Evolutionary conservation across 192 early-diverging fungal species (phyloP).

Genomic region (Entomortierella beljakovae): DNA sequence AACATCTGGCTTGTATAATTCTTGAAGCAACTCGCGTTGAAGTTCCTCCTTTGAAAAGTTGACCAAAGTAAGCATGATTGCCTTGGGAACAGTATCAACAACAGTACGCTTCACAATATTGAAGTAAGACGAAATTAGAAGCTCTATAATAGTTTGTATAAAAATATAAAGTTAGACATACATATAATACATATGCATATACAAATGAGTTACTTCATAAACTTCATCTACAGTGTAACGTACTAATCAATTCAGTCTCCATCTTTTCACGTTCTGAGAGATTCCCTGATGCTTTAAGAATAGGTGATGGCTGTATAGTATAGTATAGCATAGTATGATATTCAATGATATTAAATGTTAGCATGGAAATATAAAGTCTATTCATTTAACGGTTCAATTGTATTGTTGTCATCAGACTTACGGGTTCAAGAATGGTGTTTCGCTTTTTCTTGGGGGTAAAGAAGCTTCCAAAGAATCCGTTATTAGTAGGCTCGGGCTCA

Average conservation of each 20-base stretch:
- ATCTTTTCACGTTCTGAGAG: slow-evolving; percentile 97
- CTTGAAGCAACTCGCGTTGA: slow-evolving; percentile 94
- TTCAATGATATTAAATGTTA: too few species aligned
- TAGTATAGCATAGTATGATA: neutral
- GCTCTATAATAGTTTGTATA: slow-evolving; percentile 63
- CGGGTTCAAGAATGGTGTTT: slow-evolving; percentile 75
- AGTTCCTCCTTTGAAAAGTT: slow-evolving; percentile 90
- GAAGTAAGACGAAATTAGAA: slow-evolving; percentile 97
- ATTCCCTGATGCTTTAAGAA: slow-evolving; percentile 95
- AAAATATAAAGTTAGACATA: neutral
- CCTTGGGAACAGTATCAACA: slow-evolving; percentile 97
- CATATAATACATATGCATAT: neutral
- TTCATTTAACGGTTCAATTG: too few species aligned
- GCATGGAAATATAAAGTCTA: too few species aligned
- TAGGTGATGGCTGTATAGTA: slow-evolving; percentile 75
- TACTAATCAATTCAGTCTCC: slow-evolving; percentile 99
- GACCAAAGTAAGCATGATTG: slow-evolving; percentile 98
- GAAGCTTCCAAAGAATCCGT: slow-evolving; percentile 98
- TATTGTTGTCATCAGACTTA: slow-evolving; percentile 26
- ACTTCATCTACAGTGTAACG: slow-evolving; percentile 34
- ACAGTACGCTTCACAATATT: slow-evolving; percentile 99
- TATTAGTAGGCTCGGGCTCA: slow-evolving; percentile 57
- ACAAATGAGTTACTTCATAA: neutral
- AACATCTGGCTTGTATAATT: slow-evolving; percentile 97
- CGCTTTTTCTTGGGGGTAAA: slow-evolving; percentile 89